phyloP scores from a whole-genome alignment of 306 rosid species.

The Luffa acutangula region DNA sequence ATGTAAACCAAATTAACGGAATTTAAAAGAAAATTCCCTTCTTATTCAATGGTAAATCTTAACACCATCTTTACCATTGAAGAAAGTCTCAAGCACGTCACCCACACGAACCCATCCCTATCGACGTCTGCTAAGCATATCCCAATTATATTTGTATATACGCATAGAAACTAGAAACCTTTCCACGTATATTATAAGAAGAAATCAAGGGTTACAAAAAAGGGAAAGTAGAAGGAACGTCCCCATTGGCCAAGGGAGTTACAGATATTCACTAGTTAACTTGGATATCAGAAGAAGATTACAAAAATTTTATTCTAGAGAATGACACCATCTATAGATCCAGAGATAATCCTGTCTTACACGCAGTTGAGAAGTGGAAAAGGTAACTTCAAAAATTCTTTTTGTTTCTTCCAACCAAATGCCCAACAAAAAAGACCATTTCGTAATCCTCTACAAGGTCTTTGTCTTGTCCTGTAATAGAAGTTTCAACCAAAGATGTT shows the following conservation, averaged over 20 bases:
- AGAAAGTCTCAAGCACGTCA: not conserved
- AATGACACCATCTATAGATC: not conserved
- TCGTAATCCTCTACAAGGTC: not conserved
- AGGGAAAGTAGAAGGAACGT: no score
- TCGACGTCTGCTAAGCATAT: not conserved
- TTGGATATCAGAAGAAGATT: not conserved
- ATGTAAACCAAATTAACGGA: not conserved
- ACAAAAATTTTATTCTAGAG: not conserved
- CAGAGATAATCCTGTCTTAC: not conserved
- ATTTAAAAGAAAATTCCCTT: not conserved
- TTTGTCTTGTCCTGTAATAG: not conserved
- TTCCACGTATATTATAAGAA: no score
- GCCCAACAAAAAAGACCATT: not conserved
- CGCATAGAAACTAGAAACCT: no score
- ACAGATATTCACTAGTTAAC: no score
- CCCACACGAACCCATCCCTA: not conserved
- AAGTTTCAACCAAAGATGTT: not conserved
- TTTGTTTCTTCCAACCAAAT: not conserved
- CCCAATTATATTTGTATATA: not conserved
- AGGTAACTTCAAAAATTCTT: not conserved
- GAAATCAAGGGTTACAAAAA: no score
- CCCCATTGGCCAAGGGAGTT: no score
- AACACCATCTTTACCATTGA: not conserved
- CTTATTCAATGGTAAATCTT: no score
- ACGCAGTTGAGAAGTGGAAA: not conserved